A percentile compares a stretch with the other conserved stretches of the same genome.
phyloP scores from a whole-genome alignment of 306 rosid species.

The Cucumis hystrix region DNA sequence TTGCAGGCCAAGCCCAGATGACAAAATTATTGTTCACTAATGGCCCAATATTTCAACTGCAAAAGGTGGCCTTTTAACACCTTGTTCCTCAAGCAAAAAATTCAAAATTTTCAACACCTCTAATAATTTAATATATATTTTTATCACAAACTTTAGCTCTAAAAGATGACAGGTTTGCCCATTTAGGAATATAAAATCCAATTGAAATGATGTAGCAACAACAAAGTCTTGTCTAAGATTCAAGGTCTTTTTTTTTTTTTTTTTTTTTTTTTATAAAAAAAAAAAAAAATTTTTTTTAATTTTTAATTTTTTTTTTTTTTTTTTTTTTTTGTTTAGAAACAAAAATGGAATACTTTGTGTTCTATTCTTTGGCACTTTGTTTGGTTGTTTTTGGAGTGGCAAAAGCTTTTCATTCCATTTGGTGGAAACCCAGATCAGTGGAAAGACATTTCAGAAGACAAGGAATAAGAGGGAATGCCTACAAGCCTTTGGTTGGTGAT shows the following conservation, averaged over 20 bases:
- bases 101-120: neutral
- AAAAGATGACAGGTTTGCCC: neutral
- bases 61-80: neutral
- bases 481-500: constrained; percentile 36
- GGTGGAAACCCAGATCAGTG: constrained; percentile 38
- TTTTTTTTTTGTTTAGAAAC: neutral
- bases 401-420: constrained; percentile 19
- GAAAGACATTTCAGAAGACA: constrained; percentile 25
- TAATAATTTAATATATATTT: neutral
- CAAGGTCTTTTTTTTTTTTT: neutral
- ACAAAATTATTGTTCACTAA: neutral
- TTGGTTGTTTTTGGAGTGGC: constrained; percentile 20
- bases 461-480: constrained; percentile 35
- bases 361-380: constrained; percentile 8
- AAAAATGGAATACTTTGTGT: constrained; percentile 11
- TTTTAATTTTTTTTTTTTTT: too few species aligned
- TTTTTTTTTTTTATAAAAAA: neutral
- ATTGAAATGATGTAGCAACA: neutral
- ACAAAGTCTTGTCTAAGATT: neutral
- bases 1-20: neutral
- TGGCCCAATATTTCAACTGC: neutral
- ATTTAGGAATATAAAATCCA: neutral
- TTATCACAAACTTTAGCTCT: neutral
- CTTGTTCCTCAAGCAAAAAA: neutral
- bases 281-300: too few species aligned